Conservation (phyloP, 2,329 filamentous ascomycete species). For the Curvularia sp. region DNA sequence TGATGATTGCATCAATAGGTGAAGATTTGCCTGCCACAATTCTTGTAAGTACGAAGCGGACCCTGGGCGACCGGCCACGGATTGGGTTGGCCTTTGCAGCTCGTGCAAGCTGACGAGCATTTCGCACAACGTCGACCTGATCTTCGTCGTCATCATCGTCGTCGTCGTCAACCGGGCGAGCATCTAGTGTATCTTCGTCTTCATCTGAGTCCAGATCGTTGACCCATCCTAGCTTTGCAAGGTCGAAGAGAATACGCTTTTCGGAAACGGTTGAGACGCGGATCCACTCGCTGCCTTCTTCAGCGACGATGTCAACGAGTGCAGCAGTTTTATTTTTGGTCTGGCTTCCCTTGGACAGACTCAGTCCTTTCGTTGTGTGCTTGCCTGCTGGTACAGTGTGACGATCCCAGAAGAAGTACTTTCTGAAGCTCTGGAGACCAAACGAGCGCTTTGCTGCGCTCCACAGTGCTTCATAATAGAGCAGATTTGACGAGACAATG, state of each 20-base stretch:
- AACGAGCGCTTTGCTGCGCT: constrained; percentile 64
- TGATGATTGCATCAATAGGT: constrained; percentile 65
- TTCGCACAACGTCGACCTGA: constrained; percentile 65
- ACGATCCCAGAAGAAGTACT: constrained; percentile 47
- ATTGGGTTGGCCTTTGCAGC: constrained; percentile 65
- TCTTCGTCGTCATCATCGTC: constrained; percentile 60
- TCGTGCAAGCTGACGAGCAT: constrained; percentile 64
- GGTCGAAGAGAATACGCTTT: constrained; percentile 69
- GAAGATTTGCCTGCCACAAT: constrained; percentile 59
- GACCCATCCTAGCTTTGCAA: constrained; percentile 71
- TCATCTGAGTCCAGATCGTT: constrained; percentile 57
- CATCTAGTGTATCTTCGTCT: constrained; percentile 52
- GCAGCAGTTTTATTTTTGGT: constrained; percentile 59
- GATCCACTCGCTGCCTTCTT: constrained; percentile 70
- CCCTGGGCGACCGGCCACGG: constrained; percentile 65
- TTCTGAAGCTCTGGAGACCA: constrained; percentile 63
- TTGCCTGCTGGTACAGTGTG: constrained; percentile 27
- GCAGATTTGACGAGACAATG: constrained; percentile 70
- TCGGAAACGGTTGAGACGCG: constrained; percentile 73
- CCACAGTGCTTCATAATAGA: constrained; percentile 72
- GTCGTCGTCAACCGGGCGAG: constrained; percentile 24
- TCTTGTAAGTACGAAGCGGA: constrained; percentile 68
- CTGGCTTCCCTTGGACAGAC: constrained; percentile 42
- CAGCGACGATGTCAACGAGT: constrained; percentile 69
- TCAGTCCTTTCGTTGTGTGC: constrained; percentile 36